Conservation (phyloP, 306 rosid genomes). For the Inga laurina region DNA sequence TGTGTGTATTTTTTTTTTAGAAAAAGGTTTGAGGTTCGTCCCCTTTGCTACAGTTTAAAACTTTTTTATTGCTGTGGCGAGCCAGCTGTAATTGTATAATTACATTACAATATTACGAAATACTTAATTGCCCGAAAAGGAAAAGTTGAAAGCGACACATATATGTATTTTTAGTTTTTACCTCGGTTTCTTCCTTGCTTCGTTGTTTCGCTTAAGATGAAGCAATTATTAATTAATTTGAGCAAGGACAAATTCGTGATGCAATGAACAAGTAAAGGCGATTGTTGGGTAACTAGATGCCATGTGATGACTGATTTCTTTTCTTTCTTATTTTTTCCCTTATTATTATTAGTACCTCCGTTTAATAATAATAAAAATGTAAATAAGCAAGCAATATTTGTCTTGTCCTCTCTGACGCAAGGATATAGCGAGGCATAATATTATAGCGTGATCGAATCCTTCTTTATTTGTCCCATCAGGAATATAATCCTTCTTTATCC, state of each 20-base stretch:
- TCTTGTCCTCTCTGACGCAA: too few relatives aligned
- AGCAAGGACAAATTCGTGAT: conserved; percentile 7
- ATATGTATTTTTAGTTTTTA: not conserved
- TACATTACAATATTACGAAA: not conserved
- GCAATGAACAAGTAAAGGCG: not conserved
- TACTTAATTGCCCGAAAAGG: not conserved
- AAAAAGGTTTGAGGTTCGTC: not conserved
- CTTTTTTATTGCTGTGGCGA: not conserved
- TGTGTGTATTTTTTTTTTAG: not conserved
- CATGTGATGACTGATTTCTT: not conserved
- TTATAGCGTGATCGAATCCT: not conserved
- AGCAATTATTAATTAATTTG: not conserved
- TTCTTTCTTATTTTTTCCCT: not conserved
- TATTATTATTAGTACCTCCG: not conserved
- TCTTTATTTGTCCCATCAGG: not conserved
- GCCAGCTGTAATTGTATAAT: conserved; percentile 37
- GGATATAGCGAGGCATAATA: not conserved
- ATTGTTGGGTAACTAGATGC: not conserved
- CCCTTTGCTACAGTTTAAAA: not conserved
- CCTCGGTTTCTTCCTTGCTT: not conserved
- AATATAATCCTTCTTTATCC: not conserved
- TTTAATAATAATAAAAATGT: not conserved
- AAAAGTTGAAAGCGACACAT: conserved; percentile 46
- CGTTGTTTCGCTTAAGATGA: not conserved
- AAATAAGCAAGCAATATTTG: not conserved